These are phyloP conservation scores for Tetradesmus obliquus DNA, from an alignment of 139 green algal species.

Conservation along the genomic window DNA sequence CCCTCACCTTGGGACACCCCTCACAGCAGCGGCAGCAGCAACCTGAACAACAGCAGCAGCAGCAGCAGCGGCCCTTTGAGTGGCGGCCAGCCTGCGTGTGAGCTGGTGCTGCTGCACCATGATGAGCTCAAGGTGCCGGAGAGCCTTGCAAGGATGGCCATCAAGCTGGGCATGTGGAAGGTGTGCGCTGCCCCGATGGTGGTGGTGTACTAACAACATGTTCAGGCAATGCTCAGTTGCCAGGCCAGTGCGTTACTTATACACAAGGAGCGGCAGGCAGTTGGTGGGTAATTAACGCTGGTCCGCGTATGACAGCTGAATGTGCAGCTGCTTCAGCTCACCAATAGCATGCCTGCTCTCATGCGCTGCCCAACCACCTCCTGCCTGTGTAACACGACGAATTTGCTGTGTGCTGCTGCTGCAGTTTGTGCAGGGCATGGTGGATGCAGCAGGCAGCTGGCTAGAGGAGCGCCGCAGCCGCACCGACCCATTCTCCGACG, in stretches of 20 bases:
- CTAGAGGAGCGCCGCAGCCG: constrained; percentile 20
- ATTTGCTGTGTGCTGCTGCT: neutral
- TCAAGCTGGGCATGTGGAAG: constrained; percentile 45
- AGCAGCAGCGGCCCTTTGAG: neutral
- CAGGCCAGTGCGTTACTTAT: too few relatives aligned
- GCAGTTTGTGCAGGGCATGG: constrained; percentile 34
- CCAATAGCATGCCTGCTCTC: too few relatives aligned
- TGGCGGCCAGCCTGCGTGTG: constrained; percentile 20
- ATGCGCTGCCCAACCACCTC: too few relatives aligned
- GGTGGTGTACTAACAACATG: neutral
- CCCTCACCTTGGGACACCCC: constrained; percentile 11
- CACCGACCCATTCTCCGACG: constrained; percentile 3
- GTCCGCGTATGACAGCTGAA: too few relatives aligned
- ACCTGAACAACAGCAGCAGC: neutral
- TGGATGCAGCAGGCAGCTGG: constrained; percentile 9
- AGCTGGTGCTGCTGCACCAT: constrained; percentile 41
- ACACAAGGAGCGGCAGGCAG: too few relatives aligned
- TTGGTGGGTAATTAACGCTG: too few relatives aligned
- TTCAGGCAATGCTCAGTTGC: too few relatives aligned
- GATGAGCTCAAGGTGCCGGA: constrained; percentile 46
- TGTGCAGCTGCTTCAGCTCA: too few relatives aligned
- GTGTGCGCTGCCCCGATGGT: neutral
- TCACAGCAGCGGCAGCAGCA: neutral
- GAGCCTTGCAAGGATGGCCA: constrained; percentile 19
- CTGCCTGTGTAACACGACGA: too few relatives aligned